These are phyloP conservation scores for Salix caprea DNA, from an alignment of 345 rosid species.

Conservation along the genomic window DNA sequence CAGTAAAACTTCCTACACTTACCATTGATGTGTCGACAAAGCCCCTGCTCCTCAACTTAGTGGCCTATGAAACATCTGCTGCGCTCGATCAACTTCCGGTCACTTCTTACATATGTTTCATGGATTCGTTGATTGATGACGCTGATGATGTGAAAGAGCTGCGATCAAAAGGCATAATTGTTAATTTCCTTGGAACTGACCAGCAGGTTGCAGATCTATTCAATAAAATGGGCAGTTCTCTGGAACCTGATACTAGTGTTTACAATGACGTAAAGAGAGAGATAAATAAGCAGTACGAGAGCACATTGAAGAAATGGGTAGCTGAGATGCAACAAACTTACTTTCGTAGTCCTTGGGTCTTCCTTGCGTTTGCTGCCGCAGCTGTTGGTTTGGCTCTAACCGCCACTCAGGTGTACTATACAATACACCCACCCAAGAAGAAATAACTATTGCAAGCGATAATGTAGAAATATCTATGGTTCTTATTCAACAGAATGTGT, in stretches of 20 bases:
- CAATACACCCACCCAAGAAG: neutral
- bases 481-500: too few species aligned
- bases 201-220: neutral
- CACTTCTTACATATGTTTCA: conserved; percentile 14
- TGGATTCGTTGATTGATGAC: conserved; percentile 17
- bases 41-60: neutral
- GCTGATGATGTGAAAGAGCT: conserved; percentile 17
- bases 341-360: conserved; percentile 12
- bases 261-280: too few species aligned
- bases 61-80: conserved; percentile 19
- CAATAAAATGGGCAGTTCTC: too few species aligned
- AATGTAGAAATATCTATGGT: too few species aligned
- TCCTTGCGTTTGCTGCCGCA: conserved; percentile 11
- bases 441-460: too few species aligned
- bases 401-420: conserved; percentile 1
- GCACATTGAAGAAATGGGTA: neutral
- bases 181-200: conserved; percentile 13
- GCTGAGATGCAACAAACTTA: neutral
- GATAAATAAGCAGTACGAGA: conserved; percentile 1
- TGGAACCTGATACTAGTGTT: too few species aligned
- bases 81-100: neutral
- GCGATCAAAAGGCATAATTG: conserved; percentile 4
- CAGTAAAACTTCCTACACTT: conserved; percentile 14
- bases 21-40: conserved; percentile 12
- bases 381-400: neutral